phyloP scores from a whole-genome alignment of 2,329 filamentous ascomycete genomes.

The Penicillium olsonii region DNA sequence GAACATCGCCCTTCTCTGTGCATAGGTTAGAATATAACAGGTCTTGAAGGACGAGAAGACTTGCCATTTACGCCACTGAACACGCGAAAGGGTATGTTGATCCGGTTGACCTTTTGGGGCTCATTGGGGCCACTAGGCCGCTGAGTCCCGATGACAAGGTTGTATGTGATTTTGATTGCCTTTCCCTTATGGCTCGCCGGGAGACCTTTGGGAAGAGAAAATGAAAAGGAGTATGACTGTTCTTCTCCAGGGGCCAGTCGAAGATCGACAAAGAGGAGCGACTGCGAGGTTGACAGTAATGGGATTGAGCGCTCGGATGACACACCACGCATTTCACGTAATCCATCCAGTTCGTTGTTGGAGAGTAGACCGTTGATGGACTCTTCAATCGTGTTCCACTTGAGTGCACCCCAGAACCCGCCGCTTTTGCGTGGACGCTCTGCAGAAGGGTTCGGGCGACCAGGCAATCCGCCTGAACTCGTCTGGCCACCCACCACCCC shows the following conservation, averaged over 20 bases:
- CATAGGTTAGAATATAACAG: constrained; percentile 21
- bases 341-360: constrained; percentile 82
- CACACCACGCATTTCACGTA: constrained; percentile 90
- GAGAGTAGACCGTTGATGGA: constrained; percentile 88
- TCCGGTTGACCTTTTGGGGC: constrained; percentile 78
- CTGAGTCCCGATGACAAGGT: constrained; percentile 88
- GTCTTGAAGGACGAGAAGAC: constrained; percentile 6
- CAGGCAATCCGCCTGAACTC: constrained; percentile 71
- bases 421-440: constrained; percentile 63
- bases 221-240: constrained; percentile 81
- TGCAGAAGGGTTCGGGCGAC: constrained; percentile 52
- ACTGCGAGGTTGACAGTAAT: constrained; percentile 91
- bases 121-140: constrained; percentile 75
- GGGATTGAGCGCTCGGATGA: constrained; percentile 85
- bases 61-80: constrained; percentile 84
- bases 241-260: constrained; percentile 86
- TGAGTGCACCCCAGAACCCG: constrained; percentile 78
- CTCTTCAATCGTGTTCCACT: constrained; percentile 84
- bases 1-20: constrained; percentile 72
- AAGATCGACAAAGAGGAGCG: constrained; percentile 91
- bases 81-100: constrained; percentile 89
- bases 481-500: constrained; percentile 81
- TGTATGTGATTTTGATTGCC: constrained; percentile 91
- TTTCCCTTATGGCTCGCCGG: constrained; percentile 89
- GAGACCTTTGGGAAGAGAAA: constrained; percentile 82